These are phyloP conservation scores for Colletotrichum sp. DNA, from an alignment of 2,329 filamentous ascomycete species.

Conservation along the genomic window DNA sequence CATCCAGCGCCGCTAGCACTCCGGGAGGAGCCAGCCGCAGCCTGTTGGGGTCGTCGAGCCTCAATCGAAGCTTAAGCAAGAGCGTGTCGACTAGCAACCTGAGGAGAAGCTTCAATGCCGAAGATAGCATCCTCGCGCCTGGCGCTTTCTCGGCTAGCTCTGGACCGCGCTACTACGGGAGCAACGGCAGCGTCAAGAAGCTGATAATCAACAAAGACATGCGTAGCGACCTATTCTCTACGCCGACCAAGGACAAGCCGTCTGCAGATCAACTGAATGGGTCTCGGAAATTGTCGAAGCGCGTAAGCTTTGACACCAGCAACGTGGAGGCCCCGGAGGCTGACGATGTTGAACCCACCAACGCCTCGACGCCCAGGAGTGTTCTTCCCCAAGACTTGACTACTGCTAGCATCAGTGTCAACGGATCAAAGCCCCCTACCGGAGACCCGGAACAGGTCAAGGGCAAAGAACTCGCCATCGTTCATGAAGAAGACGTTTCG, in stretches of 20 bases:
- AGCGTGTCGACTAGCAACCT: slow-evolving; percentile 89
- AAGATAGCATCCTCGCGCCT: slow-evolving; percentile 86
- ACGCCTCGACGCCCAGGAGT: neutral
- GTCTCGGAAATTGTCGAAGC: slow-evolving; percentile 72
- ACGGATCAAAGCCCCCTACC: slow-evolving; percentile 29
- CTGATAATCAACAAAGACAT: slow-evolving; percentile 91
- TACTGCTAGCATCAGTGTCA: neutral
- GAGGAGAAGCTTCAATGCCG: slow-evolving; percentile 78
- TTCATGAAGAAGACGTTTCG: slow-evolving; percentile 71
- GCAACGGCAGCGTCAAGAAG: slow-evolving; percentile 80
- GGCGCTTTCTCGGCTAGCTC: slow-evolving; percentile 80
- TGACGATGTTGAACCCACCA: slow-evolving; percentile 1
- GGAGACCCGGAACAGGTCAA: slow-evolving; percentile 73
- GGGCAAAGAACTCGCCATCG: slow-evolving; percentile 78
- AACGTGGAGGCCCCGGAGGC: slow-evolving; percentile 42
- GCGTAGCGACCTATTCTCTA: slow-evolving; percentile 73
- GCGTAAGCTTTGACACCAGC: slow-evolving; percentile 88
- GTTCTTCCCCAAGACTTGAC: neutral
- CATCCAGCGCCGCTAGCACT: slow-evolving; percentile 71
- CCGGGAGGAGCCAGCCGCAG: slow-evolving; percentile 72
- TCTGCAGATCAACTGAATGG: slow-evolving; percentile 45
- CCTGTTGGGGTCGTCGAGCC: slow-evolving; percentile 64
- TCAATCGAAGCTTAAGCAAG: slow-evolving; percentile 78
- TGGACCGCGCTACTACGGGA: slow-evolving; percentile 68
- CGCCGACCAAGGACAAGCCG: slow-evolving; percentile 59